Evolutionary conservation across 2,329 filamentous ascomycete genomes (phyloP), one percentile per base, ranked within the genome.

Genomic region (Penicillium sp.): DNA sequence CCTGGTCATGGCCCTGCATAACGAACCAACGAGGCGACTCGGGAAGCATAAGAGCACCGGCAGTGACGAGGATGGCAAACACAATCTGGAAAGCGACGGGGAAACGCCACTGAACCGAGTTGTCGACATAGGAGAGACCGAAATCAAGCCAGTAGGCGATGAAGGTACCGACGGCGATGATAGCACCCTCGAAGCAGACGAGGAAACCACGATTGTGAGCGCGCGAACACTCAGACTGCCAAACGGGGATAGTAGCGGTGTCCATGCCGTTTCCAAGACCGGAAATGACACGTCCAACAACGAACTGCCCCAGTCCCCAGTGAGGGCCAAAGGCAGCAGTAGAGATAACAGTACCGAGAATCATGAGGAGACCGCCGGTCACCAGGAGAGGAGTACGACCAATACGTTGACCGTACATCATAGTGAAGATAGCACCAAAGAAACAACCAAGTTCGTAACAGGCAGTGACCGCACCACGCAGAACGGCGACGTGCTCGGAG

Each of bases 21-120:
- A 80, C 70, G 19, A 81, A 67, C 74, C 76, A 79, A 34, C 76
- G 68, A 7, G 77, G 77, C 0, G 75, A 77, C 50, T 80, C 77
- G 8, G 77, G 77, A 1, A 79, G 64, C 15, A 59, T 31, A 0
- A 61, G 4, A 26, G 53, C 59, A 35, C 63, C 63, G 8, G 24
- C 2, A 15, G 43, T 49, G n/a, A 63, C 58, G 3, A 60, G 19
- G 2, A 63, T 10, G 5, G 57, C 74, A 32, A 75, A 69, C 45
- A 75, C 35, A n/a, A 75, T 62, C 54, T 77, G 73, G 53, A 77
- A 69, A 2, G 71, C 73, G 3, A 77, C 57, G 28, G 74, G 67
- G 54, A 76, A 71, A 28, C 75, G 61, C 73, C 74, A 75, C 44
- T 70, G 57, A 19, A 61, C 61, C 1, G 58, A 56, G 50, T 33